A percentile compares a stretch with the other conserved stretches of the same genome.
Evolutionary conservation across 441 rosid species (phyloP).

Genomic region (Populus trichocarpa): DNA sequence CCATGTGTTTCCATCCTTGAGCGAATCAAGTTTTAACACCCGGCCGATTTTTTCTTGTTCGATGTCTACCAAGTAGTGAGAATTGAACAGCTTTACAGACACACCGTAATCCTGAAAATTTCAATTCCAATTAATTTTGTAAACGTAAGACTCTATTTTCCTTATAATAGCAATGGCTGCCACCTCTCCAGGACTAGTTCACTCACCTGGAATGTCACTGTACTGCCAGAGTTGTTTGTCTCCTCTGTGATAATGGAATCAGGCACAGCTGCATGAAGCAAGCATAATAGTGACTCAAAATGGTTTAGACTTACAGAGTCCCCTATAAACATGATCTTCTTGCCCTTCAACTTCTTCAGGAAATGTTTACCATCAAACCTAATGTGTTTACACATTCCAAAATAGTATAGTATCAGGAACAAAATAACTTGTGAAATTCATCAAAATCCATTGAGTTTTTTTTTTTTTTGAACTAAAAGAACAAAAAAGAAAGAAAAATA

Average conservation of each 20-base stretch:
- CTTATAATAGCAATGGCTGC: conserved; percentile 20
- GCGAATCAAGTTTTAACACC: conserved; percentile 80
- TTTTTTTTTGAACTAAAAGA: no score
- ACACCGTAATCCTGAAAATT: conserved; percentile 55
- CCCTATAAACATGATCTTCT: conserved; percentile 79
- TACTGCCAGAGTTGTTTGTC: conserved; percentile 9
- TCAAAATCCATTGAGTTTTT: no score
- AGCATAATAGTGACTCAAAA: conserved; percentile 71
- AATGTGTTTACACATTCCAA: background rate
- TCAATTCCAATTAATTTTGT: background rate
- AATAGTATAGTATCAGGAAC: background rate
- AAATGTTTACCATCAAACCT: conserved; percentile 64
- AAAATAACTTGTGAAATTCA: background rate
- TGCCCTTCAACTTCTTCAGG: conserved; percentile 51
- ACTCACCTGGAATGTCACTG: conserved; percentile 41
- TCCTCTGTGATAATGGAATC: conserved; percentile 28
- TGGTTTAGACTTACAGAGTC: conserved; percentile 82
- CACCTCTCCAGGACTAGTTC: background rate
- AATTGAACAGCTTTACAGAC: conserved; percentile 49
- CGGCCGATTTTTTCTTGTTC: conserved; percentile 54
- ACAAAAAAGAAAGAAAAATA: no score
- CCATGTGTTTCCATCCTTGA: conserved; percentile 64
- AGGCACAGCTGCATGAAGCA: conserved; percentile 69
- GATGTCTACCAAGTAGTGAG: conserved; percentile 64
- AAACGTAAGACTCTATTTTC: conserved; percentile 36